Evolutionary conservation across 1,139 yeast genomes (phyloP).

Genomic region (Hyphopichia buzzinii): DNA sequence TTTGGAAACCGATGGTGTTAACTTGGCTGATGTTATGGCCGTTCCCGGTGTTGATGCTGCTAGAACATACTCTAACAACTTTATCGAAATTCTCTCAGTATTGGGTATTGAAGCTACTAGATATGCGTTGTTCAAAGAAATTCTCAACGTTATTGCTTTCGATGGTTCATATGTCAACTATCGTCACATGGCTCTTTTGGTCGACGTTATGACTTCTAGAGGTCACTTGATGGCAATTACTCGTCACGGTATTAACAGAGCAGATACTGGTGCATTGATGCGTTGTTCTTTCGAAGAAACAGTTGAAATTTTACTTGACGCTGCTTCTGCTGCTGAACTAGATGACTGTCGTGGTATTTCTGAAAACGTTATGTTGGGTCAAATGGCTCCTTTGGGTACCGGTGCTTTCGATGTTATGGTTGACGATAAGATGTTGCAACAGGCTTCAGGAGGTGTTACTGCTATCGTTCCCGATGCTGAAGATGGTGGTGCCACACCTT

Average conservation of each 20-base stretch:
- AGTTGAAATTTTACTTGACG: constrained; percentile 94
- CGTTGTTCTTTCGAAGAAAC: constrained; percentile 99
- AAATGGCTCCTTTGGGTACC: constrained; percentile 98
- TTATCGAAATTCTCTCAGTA: constrained; percentile 91
- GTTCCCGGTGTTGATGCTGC: constrained; percentile 92
- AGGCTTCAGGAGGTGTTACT: constrained; percentile 55
- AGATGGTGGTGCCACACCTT: constrained; percentile 95
- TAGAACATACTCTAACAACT: constrained; percentile 91
- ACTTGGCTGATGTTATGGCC: constrained; percentile 91
- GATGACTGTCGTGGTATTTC: constrained; percentile 99
- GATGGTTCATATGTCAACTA: constrained; percentile 99
- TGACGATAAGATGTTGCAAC: constrained; percentile 82
- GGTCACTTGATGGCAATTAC: constrained; percentile 99
- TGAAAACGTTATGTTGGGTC: constrained; percentile 96
- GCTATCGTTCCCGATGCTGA: constrained; percentile 39
- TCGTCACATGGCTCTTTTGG: constrained; percentile 96
- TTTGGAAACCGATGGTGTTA: constrained; percentile 97
- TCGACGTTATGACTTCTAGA: constrained; percentile 97
- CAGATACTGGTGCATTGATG: constrained; percentile 98
- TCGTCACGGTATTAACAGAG: constrained; percentile 98
- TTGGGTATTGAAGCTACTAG: constrained; percentile 99
- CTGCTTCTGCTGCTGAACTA: constrained; percentile 96
- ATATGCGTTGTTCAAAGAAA: constrained; percentile 88
- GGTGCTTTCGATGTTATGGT: constrained; percentile 97
- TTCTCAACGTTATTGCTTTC: constrained; percentile 94